A percentile compares a stretch with the other conserved stretches of the same genome.
phyloP scores from a whole-genome alignment of 768 basidiomycete genomes.

The Naganishia vishniacii region DNA sequence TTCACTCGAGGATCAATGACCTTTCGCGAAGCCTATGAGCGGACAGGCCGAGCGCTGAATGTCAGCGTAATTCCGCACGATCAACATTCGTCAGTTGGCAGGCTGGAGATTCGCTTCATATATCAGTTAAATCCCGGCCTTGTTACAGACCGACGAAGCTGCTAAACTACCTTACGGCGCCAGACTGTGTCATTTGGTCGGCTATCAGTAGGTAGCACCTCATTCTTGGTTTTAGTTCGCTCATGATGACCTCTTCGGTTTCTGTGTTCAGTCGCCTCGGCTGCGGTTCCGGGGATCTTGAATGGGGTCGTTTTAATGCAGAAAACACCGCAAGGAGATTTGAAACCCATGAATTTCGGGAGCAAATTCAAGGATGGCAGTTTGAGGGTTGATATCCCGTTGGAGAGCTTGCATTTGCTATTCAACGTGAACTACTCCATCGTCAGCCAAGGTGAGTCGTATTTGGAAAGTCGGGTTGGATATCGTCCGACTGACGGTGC shows the following conservation, averaged over 20 bases:
- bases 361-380: slow-evolving; percentile 91
- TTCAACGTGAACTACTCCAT: slow-evolving; percentile 79
- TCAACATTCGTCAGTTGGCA: slow-evolving; percentile 69
- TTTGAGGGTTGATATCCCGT: slow-evolving; percentile 85
- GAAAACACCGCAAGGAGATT: slow-evolving; percentile 69
- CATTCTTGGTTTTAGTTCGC: slow-evolving; percentile 12
- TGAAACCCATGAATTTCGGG: slow-evolving; percentile 92
- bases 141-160: slow-evolving; percentile 72
- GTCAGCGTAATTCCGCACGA: slow-evolving; percentile 88
- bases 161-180: slow-evolving; percentile 88
- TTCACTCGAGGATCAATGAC: slow-evolving; percentile 92
- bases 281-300: slow-evolving; percentile 89
- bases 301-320: slow-evolving; percentile 95
- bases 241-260: slow-evolving; percentile 51
- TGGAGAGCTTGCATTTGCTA: slow-evolving; percentile 60
- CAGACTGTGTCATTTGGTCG: slow-evolving; percentile 61
- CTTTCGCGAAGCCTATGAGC: slow-evolving; percentile 86
- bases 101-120: not conserved
- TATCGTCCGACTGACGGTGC: not conserved
- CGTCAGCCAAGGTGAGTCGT: slow-evolving; percentile 62
- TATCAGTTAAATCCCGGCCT: slow-evolving; percentile 45
- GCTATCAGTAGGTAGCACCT: slow-evolving; percentile 40
- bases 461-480: not conserved
- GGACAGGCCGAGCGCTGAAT: slow-evolving; percentile 88
- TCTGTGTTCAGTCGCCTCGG: slow-evolving; percentile 79